Percentiles rank a stretch among this genome's conserved stretches.
These are phyloP conservation scores for Alternaria conjuncta DNA, from an alignment of 2,329 filamentous ascomycete genomes.

Conservation along the genomic window DNA sequence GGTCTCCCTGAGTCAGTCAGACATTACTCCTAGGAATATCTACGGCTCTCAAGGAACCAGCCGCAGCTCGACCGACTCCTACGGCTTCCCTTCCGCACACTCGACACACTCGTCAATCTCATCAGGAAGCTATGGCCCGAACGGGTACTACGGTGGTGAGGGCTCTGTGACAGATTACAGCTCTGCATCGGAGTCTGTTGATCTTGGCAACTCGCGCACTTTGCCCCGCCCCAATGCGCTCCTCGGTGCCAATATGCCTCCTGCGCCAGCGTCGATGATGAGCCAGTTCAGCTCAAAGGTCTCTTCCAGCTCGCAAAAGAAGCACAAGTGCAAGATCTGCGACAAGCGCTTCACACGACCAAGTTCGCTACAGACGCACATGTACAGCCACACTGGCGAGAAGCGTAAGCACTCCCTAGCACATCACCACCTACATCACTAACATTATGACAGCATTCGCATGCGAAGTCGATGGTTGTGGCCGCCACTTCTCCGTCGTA, in stretches of 20 bases:
- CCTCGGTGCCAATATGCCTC: slow-evolving; percentile 68
- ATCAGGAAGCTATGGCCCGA: slow-evolving; percentile 76
- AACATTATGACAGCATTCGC: slow-evolving; percentile 72
- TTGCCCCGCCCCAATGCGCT: slow-evolving; percentile 78
- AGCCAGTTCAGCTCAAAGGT: slow-evolving; percentile 97
- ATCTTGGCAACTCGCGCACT: slow-evolving; percentile 79
- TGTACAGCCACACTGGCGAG: slow-evolving; percentile 98
- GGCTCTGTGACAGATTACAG: slow-evolving; percentile 92
- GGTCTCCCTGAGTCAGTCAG: slow-evolving; percentile 88
- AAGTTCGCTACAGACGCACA: slow-evolving; percentile 93
- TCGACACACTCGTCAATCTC: slow-evolving; percentile 92
- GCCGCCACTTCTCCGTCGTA: slow-evolving; percentile 94
- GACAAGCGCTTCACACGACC: slow-evolving; percentile 96
- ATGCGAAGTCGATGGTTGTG: slow-evolving; percentile 93
- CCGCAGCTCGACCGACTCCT: slow-evolving; percentile 81
- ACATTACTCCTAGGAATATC: slow-evolving; percentile 79
- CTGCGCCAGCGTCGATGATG: slow-evolving; percentile 97
- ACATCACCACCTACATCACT: not conserved
- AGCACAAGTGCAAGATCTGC: slow-evolving; percentile 99
- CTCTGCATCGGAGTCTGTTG: slow-evolving; percentile 84
- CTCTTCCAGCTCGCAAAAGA: slow-evolving; percentile 95
- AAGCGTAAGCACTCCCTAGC: slow-evolving; percentile 74
- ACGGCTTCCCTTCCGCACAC: slow-evolving; percentile 86
- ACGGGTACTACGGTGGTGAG: slow-evolving; percentile 81
- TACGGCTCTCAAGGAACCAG: slow-evolving; percentile 71